Evolutionary conservation across 2,329 filamentous ascomycete species (phyloP), one percentile per base, ranked within the genome.

Genomic region (Fusarium pseudocircinatum): DNA sequence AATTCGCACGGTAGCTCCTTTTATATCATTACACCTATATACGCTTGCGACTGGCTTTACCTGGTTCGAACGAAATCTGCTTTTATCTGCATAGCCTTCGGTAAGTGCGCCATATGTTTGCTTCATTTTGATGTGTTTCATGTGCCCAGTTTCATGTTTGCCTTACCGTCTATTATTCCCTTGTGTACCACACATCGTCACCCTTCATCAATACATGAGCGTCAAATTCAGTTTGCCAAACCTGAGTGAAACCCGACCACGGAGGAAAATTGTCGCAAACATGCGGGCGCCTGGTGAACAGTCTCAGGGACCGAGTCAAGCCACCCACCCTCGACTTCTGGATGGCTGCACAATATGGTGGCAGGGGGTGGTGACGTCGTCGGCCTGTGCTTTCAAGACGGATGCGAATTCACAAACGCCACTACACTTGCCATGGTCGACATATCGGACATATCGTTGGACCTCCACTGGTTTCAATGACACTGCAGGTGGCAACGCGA

Each of bases 291-390:
- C 63, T 59, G 71, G 60, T 22, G 56, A 62, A 57, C 47, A 64
- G 44, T 63, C 66, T 59, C 60, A 74, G 69, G 59, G 52, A 62
- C 60, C 63, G 64, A 72, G 47, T 61, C 67, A 57, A 57, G 63
- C 63, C 60, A 63, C 65, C 26, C 56, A 61, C 34, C 60, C 59
- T 70, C 46, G 18, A 69, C 52, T 54, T 50, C 46, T 37, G 36
- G 58, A 68, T 73, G 46, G 44, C 44, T 62, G 47, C 58, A 60
- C 67, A 54, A 63, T 70, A 54, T 47, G 32, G 36, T 52, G 63
- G 47, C 57, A 62, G 62, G 62, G 62, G 63, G 50, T 63, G 69
- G 64, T 74, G 72, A 74, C 72, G 72, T 74, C 72, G 72, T 50
- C 59, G 59, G 63, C 43, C 68, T 69, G 67, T 63, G 62, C 64